Conservation (phyloP, 345 rosid genomes). For the Mallotus nudiflorus region DNA sequence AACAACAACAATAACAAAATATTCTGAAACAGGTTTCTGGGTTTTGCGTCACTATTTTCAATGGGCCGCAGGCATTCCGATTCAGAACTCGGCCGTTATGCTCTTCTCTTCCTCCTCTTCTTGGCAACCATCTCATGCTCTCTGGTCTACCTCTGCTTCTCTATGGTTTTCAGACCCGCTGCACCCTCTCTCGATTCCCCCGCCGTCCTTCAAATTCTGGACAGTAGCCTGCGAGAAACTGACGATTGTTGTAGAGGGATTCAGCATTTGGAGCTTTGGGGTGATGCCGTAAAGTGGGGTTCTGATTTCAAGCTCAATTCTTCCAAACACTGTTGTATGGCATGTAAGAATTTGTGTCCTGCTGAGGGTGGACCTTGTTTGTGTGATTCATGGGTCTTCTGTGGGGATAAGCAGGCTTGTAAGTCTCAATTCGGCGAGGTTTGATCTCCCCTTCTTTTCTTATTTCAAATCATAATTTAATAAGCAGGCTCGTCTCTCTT, state of each 20-base stretch:
- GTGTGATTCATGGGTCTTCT: conserved; percentile 53
- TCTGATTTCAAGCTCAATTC: conserved; percentile 42
- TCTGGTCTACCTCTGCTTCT: conserved; percentile 32
- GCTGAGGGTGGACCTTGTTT: conserved; percentile 36
- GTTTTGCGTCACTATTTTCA: neutral
- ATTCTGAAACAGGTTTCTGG: too few relatives aligned
- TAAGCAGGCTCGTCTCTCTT: too few relatives aligned
- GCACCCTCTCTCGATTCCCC: conserved; percentile 9
- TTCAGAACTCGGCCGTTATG: conserved; percentile 25
- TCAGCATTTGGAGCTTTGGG: conserved; percentile 49
- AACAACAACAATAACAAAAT: too few relatives aligned
- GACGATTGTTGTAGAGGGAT: conserved; percentile 42
- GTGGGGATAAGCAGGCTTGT: conserved; percentile 41
- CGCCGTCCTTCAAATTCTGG: neutral
- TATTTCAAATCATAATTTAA: neutral
- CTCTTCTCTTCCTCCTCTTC: conserved; percentile 25
- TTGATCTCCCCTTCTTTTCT: neutral
- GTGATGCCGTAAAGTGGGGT: conserved; percentile 51
- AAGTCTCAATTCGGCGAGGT: conserved; percentile 50
- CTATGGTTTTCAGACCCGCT: conserved; percentile 14
- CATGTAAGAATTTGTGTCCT: conserved; percentile 41
- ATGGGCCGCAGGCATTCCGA: conserved; percentile 38
- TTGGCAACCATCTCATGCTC: conserved; percentile 31
- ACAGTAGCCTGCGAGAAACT: conserved; percentile 9
- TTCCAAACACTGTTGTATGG: conserved; percentile 40